A percentile compares a stretch with the other conserved stretches of the same genome.
Conservation (phyloP, 1,139 yeast species). For the Komagataea norvegica region DNA sequence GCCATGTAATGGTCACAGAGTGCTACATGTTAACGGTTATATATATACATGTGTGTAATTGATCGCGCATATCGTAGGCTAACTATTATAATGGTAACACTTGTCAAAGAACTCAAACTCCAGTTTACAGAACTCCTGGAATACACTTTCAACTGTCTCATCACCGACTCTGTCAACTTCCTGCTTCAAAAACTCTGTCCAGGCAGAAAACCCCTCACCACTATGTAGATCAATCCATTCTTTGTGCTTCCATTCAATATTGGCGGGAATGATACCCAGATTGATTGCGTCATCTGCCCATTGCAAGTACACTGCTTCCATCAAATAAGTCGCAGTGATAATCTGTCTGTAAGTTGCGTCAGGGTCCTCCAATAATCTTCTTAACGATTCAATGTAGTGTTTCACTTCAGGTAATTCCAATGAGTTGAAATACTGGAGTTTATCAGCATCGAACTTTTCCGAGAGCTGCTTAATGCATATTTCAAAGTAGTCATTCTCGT, state of each 20-base stretch:
- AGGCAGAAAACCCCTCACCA: constrained; percentile 41
- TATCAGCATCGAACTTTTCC: constrained; percentile 9
- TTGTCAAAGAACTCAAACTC: constrained; percentile 45
- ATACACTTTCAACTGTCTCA: constrained; percentile 32
- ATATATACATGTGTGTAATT: no score
- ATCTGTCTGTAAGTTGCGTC: constrained; percentile 37
- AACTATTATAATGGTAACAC: constrained; percentile 35
- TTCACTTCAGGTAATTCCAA: constrained; percentile 34
- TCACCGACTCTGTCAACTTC: constrained; percentile 40
- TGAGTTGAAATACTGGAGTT: constrained; percentile 2
- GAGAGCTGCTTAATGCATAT: constrained; percentile 33
- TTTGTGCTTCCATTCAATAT: constrained; percentile 40
- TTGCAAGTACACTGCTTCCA: constrained; percentile 48
- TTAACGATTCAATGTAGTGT: constrained; percentile 36
- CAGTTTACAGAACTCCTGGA: constrained; percentile 34
- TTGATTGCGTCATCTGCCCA: constrained; percentile 40
- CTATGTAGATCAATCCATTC: constrained; percentile 51
- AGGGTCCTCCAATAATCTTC: constrained; percentile 29
- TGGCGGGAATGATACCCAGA: constrained; percentile 26
- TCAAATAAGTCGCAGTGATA: constrained; percentile 42
- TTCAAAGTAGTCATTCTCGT: constrained; percentile 46
- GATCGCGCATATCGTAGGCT: no score
- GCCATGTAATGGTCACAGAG: no score
- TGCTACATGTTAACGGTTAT: no score
- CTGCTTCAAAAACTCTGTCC: constrained; percentile 42